phyloP scores from a whole-genome alignment of 1,284 basidiomycete genomes.

The Papiliotrema fonsecae region DNA sequence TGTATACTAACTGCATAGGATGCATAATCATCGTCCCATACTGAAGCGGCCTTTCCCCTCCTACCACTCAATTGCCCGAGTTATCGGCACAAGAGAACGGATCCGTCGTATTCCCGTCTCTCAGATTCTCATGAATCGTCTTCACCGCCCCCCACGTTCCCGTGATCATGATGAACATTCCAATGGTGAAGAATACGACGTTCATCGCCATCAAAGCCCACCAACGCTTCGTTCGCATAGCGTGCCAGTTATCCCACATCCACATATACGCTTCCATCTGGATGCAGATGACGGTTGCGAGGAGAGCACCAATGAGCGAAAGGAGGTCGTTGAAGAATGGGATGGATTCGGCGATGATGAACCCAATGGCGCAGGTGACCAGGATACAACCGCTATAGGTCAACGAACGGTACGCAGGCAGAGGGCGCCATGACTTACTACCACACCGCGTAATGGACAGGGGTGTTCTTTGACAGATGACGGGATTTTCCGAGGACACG shows the following conservation, averaged over 20 bases:
- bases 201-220: slow-evolving; percentile 18
- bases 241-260: slow-evolving; percentile 22
- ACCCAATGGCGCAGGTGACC: slow-evolving; percentile 5
- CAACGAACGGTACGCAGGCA: not conserved
- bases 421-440: slow-evolving; percentile 41
- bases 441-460: slow-evolving; percentile 59
- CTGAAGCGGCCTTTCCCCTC: no score
- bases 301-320: slow-evolving; percentile 20
- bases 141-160: slow-evolving; percentile 30
- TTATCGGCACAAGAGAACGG: slow-evolving; percentile 25
- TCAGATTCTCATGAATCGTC: slow-evolving; percentile 10
- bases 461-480: slow-evolving; percentile 58
- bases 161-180: slow-evolving; percentile 24
- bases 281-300: slow-evolving; percentile 12
- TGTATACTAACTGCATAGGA: no score
- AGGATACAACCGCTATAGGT: not conserved
- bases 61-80: no score
- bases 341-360: slow-evolving; percentile 17
- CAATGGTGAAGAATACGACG: slow-evolving; percentile 21
- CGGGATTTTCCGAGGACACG: slow-evolving; percentile 56
- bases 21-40: no score
- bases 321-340: slow-evolving; percentile 20
- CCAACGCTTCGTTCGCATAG: slow-evolving; percentile 11
- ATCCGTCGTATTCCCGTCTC: slow-evolving; percentile 3
- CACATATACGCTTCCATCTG: slow-evolving; percentile 24